Evolutionary conservation across 805 yeast genomes (phyloP).

Genomic region (Monosporozyma unispora): DNA sequence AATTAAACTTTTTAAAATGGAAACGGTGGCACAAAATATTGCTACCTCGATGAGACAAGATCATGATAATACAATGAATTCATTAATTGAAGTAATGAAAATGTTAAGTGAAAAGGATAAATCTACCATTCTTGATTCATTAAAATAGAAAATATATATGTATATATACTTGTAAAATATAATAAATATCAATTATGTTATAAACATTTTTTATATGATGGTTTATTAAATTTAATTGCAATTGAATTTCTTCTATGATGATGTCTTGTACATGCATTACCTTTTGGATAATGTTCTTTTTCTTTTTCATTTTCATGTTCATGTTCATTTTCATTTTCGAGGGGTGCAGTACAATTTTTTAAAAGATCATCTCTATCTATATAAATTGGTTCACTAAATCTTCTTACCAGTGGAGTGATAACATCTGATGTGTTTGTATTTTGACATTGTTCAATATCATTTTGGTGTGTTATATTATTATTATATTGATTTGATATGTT

Average conservation of each 20-base stretch:
- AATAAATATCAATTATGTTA: background rate
- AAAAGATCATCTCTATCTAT: background rate
- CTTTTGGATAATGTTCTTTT: background rate
- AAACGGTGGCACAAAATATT: conserved; percentile 55
- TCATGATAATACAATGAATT: conserved; percentile 44
- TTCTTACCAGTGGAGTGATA: background rate
- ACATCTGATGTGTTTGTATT: background rate
- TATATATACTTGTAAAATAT: background rate
- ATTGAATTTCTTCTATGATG: conserved; percentile 28
- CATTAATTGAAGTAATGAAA: conserved; percentile 46
- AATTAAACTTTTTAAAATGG: conserved; percentile 56
- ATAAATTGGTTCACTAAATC: conserved; percentile 3
- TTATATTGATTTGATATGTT: background rate
- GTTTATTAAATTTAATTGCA: conserved; percentile 19
- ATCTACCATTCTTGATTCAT: conserved; percentile 33
- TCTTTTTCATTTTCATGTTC: conserved; percentile 5
- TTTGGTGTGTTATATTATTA: background rate
- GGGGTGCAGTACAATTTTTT: background rate
- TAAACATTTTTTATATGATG: background rate
- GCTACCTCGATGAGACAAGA: conserved; percentile 51
- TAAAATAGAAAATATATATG: conserved; percentile 20
- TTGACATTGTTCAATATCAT: background rate
- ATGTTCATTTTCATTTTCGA: conserved; percentile 4
- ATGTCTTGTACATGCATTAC: conserved; percentile 20
- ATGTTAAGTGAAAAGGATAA: conserved; percentile 47